Evolutionary conservation across 108 stramenopile species (phyloP).

Genomic region (Conticribra weissflogii): DNA sequence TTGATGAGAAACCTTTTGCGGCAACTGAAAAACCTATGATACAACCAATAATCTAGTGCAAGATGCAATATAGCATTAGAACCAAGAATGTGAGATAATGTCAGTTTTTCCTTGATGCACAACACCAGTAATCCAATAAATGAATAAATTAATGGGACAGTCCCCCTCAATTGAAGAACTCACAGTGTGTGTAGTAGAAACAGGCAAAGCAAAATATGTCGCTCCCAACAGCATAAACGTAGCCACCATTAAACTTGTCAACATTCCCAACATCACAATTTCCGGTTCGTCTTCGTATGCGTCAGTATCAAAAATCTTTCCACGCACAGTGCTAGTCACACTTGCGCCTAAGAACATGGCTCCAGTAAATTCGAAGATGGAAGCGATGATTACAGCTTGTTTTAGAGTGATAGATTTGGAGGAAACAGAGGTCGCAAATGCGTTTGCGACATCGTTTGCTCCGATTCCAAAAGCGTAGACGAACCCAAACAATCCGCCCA

Average conservation of each 20-base stretch:
- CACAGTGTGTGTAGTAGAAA: conserved; percentile 34
- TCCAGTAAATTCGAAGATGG: conserved; percentile 67
- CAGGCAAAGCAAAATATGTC: conserved; percentile 29
- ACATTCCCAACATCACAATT: conserved; percentile 61
- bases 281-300: conserved; percentile 54
- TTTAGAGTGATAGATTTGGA: conserved; percentile 62
- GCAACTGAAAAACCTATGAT: conserved; percentile 69
- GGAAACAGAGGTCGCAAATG: conserved; percentile 73
- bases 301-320: conserved; percentile 54
- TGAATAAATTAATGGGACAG: background rate
- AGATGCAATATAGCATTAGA: no score
- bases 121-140: conserved; percentile 8
- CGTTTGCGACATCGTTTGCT: conserved; percentile 82
- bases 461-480: conserved; percentile 50
- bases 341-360: conserved; percentile 59
- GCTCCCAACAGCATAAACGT: conserved; percentile 33
- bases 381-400: conserved; percentile 63
- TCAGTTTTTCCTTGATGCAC: no score
- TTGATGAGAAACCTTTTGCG: conserved; percentile 46
- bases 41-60: conserved; percentile 47
- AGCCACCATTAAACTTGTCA: conserved; percentile 54
- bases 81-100: no score
- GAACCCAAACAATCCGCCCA: conserved; percentile 49
- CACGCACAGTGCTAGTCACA: conserved; percentile 62
- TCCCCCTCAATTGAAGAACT: background rate